Base-by-base conservation (phyloP, 345 rosid species). In the Reutealis trisperma region DNA sequence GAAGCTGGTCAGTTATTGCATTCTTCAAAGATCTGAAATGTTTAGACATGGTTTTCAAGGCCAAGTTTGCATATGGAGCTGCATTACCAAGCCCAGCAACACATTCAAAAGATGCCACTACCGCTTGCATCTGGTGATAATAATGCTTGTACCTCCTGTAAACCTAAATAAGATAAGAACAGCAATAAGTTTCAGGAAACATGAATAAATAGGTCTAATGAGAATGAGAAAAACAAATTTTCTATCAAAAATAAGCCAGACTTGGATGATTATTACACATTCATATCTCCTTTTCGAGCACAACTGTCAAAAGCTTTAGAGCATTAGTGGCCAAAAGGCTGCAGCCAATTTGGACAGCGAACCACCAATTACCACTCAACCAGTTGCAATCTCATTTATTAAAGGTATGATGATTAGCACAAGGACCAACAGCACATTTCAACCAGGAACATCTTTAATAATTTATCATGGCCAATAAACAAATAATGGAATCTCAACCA, bases 81-180 rank as follows among this genome's bases (percentile, higher is more conserved):
- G 84, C 81, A 68, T 77, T 73, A 18, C 71, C 81, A 6, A 72
- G 78, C 15, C 84, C 84, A 47, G 77, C 77, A 69, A 81, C 84
- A 41, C 51, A 27, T 22, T 77, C 70, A 58, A 81, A 81, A 8
- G 84, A 81, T 2, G 75, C 65, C 12, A 73, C 81, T 1, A 81
- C 72, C 6, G 80, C 41, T 45, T 81, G 74, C 81, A 77, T 81
- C 22, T 81, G 84, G n/a, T 81, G 80, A 59, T 63, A 77, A 58
- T 73, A 81, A 18, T 45, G 77, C 60, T 72, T 73, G 78, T 73
- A 73, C 55, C 80, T 77, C 74, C 73, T 73, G 71, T 68, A 69
- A 19, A 81, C 78, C 84, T 81, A 69, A 32, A n/a, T 5, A 45
- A 24, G 34, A 72, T 30, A 37, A 1, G 15, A 19, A 67, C 13